Evolutionary conservation across 1,284 basidiomycete species (phyloP), one percentile per base, ranked within the genome.

Genomic region (Tetrapyrgos nigripes): DNA sequence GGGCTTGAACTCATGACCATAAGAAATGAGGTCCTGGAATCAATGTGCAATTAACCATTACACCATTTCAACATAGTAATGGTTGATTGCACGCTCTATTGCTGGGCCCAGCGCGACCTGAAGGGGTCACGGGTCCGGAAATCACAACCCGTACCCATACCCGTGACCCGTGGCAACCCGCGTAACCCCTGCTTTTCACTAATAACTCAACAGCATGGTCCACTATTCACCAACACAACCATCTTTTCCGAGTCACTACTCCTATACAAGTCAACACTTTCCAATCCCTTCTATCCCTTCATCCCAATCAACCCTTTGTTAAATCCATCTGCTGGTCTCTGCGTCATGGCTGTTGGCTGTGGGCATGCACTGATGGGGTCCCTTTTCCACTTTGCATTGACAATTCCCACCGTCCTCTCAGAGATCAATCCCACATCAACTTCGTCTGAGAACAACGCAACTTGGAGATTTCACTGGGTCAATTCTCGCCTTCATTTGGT

Each of bases 291-390:
- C 62, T 73, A 1, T 3, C 0, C 0, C 37, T n/a, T 2, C 75
- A 78, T 59, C 70, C 70, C 1, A 77, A 72, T 52, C 68, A 35
- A 4, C 43, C 61, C 0, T 73, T 75, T 26, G 74, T 80, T 0
- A 1, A 60, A 0, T 79, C 75, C 0, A 70, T 79, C 0, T 53
- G 61, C 2, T 11, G 6, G 0, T 72, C 71, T 0, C 57, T 80
- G 1, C 33, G 62, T 1, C 57, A 72, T 14, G 78, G 77, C 0
- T 79, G 79, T 61, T 80, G 77, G 78, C 77, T 75, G 0, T 76
- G 61, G 57, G 77, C 75, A 1, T 56, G 65, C 5, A 70, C 66
- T 0, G 9, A 49, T 3, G n/a, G 10, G 11, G 26, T 13, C 64
- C 64, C 13, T 44, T 11, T 1, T n/a, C n/a, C n/a, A 66, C 64